These are phyloP conservation scores for Sporothrix brasiliensis DNA, from an alignment of 2,329 filamentous ascomycete species.

Conservation along the genomic window DNA sequence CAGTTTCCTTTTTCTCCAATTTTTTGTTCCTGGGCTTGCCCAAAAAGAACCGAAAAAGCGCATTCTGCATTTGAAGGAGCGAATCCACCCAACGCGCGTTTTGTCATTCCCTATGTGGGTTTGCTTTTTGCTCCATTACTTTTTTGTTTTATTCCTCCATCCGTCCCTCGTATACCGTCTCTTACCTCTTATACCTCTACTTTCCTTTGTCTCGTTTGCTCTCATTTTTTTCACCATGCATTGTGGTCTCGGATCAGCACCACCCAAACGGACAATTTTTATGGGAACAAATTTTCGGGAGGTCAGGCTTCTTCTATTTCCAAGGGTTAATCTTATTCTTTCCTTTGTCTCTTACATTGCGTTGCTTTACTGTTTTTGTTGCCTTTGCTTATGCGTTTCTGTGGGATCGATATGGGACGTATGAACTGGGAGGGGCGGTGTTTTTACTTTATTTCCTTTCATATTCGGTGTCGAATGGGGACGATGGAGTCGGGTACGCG, in stretches of 20 bases:
- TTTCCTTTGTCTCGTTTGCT: background rate
- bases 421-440: conserved; percentile 11
- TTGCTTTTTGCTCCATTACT: background rate
- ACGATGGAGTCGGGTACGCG: background rate
- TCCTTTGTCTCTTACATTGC: conserved; percentile 7
- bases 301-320: conserved; percentile 26
- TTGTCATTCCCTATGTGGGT: conserved; percentile 20
- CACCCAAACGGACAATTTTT: conserved; percentile 29
- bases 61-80: conserved; percentile 31
- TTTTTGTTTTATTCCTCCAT: background rate
- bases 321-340: conserved; percentile 16
- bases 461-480: background rate
- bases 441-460: conserved; percentile 8
- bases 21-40: conserved; percentile 29
- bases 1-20: conserved; percentile 25
- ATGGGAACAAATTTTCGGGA: conserved; percentile 27
- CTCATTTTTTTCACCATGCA: conserved; percentile 18
- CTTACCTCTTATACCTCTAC: background rate
- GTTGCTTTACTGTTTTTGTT: background rate
- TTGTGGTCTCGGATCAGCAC: conserved; percentile 29
- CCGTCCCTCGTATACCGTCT: background rate
- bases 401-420: conserved; percentile 4
- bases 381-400: background rate
- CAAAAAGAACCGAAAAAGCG: conserved; percentile 21
- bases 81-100: conserved; percentile 27